A percentile compares a stretch with the other conserved stretches of the same genome.
Evolutionary conservation across 768 basidiomycete species (phyloP).

Genomic region (Tricholoma hemisulphureum): DNA sequence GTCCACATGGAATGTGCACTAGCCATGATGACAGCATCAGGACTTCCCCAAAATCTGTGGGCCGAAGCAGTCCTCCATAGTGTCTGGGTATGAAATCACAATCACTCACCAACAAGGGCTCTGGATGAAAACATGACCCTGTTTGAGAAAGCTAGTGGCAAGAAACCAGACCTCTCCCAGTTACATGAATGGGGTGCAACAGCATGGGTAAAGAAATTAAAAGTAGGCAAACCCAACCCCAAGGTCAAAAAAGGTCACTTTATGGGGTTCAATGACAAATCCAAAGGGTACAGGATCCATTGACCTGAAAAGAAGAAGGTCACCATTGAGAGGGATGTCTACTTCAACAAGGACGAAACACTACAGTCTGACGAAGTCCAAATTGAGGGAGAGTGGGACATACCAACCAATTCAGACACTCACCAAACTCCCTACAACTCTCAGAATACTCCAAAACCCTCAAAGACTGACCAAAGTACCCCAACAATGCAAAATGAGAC

Average conservation of each 20-base stretch:
- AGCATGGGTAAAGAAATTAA: too few relatives aligned
- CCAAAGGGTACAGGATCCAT: slow-evolving; percentile 26
- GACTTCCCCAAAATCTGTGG: slow-evolving; percentile 24
- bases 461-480: too few relatives aligned
- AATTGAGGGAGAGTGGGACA: neutral
- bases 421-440: neutral
- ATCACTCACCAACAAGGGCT: slow-evolving; percentile 17
- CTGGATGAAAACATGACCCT: slow-evolving; percentile 21
- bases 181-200: slow-evolving; percentile 20
- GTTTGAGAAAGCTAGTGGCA: slow-evolving; percentile 15
- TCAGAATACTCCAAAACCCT: neutral
- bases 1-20: slow-evolving; percentile 18
- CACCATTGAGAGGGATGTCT: neutral
- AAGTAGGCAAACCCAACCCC: too few relatives aligned
- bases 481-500: too few relatives aligned
- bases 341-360: neutral
- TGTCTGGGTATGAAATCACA: slow-evolving; percentile 20
- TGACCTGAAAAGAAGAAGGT: slow-evolving; percentile 22
- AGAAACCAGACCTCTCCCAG: slow-evolving; percentile 24
- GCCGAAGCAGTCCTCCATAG: slow-evolving; percentile 20
- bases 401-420: neutral
- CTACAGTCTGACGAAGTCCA: neutral
- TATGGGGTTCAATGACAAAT: slow-evolving; percentile 24
- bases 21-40: slow-evolving; percentile 16
- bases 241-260: too few relatives aligned